Base-by-base conservation (phyloP, 495 filamentous ascomycete species). In the Aspergillus heteromorphus region DNA sequence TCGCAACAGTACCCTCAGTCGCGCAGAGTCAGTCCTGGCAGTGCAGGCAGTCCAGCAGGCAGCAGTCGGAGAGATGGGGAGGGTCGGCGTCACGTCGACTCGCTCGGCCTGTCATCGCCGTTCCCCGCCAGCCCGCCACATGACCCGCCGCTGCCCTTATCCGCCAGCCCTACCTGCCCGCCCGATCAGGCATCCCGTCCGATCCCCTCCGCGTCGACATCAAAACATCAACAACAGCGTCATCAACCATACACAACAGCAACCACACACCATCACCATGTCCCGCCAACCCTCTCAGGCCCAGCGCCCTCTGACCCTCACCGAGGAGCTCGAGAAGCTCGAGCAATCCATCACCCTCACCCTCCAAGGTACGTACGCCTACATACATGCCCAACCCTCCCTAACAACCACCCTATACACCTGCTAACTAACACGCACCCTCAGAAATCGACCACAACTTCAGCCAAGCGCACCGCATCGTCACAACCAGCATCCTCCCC, bases 361-460 rank as follows among this genome's bases (percentile, higher is more conserved):
- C 2, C 79, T 98, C 0, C 93, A 98, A 85, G 91, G 91, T 88
- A 61, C 58, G 55, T 58, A 53, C 42, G 49, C 30, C 91, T 88
- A 61, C 58, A 56, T 58, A 53, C 42, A 51, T 36, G 49, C n/a
- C 17, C 20, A 45, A 42, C 55, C 16, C 25, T 7, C 11, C 5
- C 38, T 49, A 31, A 51, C 36, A 25, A 31, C 10, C 11, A 19
- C 45, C 25, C 6, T n/a, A 36, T 27, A 27, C 23, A 27, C 23
- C 23, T 27, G 7, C 23, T 27, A 27, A 27, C 23, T 27, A 7
- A 3, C 4, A 27, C 23, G 4, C 23, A 3, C 23, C 23, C 23
- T 10, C 54, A 95, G 93, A 98, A 73, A 98, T 98, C 73, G 93
- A 98, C 69, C 87, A 90, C 70, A 98, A 98, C 63, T 98, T 98